These are phyloP conservation scores for Fagus sylvatica DNA, from an alignment of 306 rosid species.

Conservation along the genomic window DNA sequence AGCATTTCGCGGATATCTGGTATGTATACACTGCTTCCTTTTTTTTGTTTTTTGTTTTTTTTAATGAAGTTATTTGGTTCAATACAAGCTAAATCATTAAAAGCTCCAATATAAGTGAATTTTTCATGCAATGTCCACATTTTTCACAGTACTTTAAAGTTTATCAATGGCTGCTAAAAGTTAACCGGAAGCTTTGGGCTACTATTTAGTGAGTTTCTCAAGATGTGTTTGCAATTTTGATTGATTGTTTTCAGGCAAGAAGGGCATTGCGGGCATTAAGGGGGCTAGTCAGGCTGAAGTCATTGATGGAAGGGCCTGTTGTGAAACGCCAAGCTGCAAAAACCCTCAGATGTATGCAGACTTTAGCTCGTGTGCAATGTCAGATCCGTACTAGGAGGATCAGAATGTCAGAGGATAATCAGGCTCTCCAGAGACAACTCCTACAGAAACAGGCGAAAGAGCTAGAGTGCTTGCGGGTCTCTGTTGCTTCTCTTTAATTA, in stretches of 20 bases:
- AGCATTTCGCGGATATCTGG: conserved; percentile 91
- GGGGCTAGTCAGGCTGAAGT: conserved; percentile 87
- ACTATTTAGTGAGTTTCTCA: conserved; percentile 16
- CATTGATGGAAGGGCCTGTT: conserved; percentile 77
- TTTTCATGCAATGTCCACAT: conserved; percentile 7
- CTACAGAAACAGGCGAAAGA: conserved; percentile 90
- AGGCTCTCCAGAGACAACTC: conserved; percentile 90
- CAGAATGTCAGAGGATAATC: conserved; percentile 94
- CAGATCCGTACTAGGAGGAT: conserved; percentile 87
- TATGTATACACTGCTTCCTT: conserved; percentile 28
- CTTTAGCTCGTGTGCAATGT: conserved; percentile 90
- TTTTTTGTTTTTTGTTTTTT: conserved; percentile 1
- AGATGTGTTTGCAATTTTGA: conserved; percentile 18
- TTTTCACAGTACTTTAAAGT: not conserved
- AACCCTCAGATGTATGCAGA: conserved; percentile 93
- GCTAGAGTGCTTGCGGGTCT: conserved; percentile 82
- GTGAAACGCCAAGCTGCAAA: conserved; percentile 90
- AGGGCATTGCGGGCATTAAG: conserved; percentile 88
- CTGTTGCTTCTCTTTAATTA: conserved; percentile 29
- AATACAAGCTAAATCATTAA: conserved; percentile 4
- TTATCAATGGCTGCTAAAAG: conserved; percentile 3
- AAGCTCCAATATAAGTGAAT: not conserved
- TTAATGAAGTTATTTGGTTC: not conserved
- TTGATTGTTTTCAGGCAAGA: conserved; percentile 60
- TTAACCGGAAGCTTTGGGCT: not conserved